Conservation (phyloP, 1,284 basidiomycete species). For the Meira nashicola region DNA sequence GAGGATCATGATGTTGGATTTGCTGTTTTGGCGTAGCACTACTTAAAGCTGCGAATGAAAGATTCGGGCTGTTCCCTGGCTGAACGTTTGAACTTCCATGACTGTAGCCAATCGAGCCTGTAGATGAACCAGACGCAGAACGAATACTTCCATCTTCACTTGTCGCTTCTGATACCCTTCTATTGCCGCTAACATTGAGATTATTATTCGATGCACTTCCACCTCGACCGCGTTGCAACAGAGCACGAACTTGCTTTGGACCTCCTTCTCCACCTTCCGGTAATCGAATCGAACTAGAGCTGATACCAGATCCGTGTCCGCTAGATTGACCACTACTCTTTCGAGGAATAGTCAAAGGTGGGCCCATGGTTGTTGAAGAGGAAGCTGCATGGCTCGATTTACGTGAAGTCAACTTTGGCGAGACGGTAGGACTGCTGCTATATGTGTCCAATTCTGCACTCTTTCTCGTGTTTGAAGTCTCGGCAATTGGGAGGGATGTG, state of each 20-base stretch:
- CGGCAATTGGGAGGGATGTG: no score
- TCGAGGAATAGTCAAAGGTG: slow-evolving; percentile 10
- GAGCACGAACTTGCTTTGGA: background rate
- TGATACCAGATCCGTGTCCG: background rate
- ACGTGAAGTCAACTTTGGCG: background rate
- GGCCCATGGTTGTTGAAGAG: slow-evolving; percentile 8
- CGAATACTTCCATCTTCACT: slow-evolving; percentile 2
- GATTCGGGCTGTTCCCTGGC: slow-evolving; percentile 14
- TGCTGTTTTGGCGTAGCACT: slow-evolving; percentile 26
- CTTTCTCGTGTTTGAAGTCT: background rate
- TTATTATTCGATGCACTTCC: slow-evolving; percentile 18
- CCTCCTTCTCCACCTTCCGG: background rate
- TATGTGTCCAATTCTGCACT: background rate
- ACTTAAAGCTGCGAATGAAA: background rate
- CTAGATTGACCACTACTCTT: slow-evolving; percentile 1
- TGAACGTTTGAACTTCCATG: no score
- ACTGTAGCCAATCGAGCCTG: slow-evolving; percentile 16
- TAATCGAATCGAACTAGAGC: background rate
- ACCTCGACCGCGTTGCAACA: background rate
- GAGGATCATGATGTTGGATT: slow-evolving; percentile 7
- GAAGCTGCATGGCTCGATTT: background rate
- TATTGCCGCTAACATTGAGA: slow-evolving; percentile 15
- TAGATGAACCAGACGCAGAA: slow-evolving; percentile 3
- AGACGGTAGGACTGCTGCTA: background rate
- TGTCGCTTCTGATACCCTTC: background rate